Percentiles rank a stretch among this genome's conserved stretches.
These are phyloP conservation scores for Solanum clarkiae DNA, from an alignment of 257 asterid species.

Conservation along the genomic window DNA sequence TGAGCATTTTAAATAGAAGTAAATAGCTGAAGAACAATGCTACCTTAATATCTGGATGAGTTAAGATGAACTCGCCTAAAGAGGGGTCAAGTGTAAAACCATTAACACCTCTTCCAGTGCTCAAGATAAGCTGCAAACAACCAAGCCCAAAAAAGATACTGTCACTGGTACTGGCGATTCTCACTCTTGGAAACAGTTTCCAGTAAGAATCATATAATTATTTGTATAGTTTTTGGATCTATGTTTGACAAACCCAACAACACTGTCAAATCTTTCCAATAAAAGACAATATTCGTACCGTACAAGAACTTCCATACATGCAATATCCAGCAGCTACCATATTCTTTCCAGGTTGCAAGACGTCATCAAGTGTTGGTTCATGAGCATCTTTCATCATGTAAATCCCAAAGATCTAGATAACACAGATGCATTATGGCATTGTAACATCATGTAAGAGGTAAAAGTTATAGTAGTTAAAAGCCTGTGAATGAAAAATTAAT, in stretches of 20 bases:
- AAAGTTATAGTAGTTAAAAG: background rate
- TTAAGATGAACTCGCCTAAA: conserved; percentile 90
- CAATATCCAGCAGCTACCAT: conserved; percentile 96
- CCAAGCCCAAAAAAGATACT: background rate
- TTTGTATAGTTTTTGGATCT: background rate
- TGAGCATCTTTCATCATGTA: conserved; percentile 45
- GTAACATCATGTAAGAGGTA: background rate
- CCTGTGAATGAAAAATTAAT: background rate
- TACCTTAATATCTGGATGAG: conserved; percentile 96
- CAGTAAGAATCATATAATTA: background rate
- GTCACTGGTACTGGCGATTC: background rate
- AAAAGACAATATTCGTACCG: conserved; percentile 23
- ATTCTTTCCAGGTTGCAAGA: conserved; percentile 87
- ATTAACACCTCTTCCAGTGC: conserved; percentile 84
- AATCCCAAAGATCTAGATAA: conserved; percentile 77
- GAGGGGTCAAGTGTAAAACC: conserved; percentile 98
- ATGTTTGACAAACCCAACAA: background rate
- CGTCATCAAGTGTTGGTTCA: conserved; percentile 69
- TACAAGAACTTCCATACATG: conserved; percentile 98
- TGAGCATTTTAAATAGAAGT: background rate
- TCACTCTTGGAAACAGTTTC: background rate
- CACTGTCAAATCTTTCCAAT: background rate
- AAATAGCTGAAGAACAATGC: background rate
- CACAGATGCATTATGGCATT: background rate
- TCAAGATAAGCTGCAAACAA: conserved; percentile 53